Base-by-base conservation (phyloP, 106 monocot species). In the Xerophyta viscosa region DNA sequence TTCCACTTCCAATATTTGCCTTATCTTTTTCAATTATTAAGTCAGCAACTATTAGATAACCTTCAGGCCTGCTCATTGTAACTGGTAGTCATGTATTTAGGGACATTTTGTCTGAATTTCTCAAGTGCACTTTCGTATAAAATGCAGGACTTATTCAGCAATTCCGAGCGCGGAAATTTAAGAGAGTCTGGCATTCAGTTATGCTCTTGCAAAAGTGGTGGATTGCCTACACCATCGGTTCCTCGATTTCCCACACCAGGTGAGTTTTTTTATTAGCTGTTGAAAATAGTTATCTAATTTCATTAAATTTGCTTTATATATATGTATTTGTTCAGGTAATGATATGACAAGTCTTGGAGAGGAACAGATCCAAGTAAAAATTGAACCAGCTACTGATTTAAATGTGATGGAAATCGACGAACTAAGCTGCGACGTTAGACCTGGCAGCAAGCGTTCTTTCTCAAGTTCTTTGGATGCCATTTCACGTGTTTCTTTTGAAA, bases 381-480 rank as follows among this genome's bases (percentile, higher is more conserved):
- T 15, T 20, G 51, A 56, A 48, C 21, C 24, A 49, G 31, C 44
- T 39, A 12, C 6, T 12, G 31, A 31, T 49, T 22, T 44, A n/a
- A 46, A 46, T 49, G 23, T 29, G 7, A 8, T 22, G 2, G 55
- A 15, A 18, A 3, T 7, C 13, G 53, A 47, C 21, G 31, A 18
- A 25, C 2, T 33, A 13, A 62, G 57, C 41, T 60, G 25, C 23
- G 54, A 66, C 18, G 52, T 30, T 17, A 65, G 13, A 50, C 47
- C 30, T 24, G 61, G 20, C 46, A 57, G 17, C 31, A 73, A 77
- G 29, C 52, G 54, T 9, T 19, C 54, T 24, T 52, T 67, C 0
- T n/a, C n/a, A n/a, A 52, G 21, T 36, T 51, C 64, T 1, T 9
- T 30, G 0, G 56, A 69, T n/a, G 19, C 31, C 23, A 14, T 65